These are phyloP conservation scores for Candida nanaspora DNA, from an alignment of 805 yeast genomes.

Conservation along the genomic window DNA sequence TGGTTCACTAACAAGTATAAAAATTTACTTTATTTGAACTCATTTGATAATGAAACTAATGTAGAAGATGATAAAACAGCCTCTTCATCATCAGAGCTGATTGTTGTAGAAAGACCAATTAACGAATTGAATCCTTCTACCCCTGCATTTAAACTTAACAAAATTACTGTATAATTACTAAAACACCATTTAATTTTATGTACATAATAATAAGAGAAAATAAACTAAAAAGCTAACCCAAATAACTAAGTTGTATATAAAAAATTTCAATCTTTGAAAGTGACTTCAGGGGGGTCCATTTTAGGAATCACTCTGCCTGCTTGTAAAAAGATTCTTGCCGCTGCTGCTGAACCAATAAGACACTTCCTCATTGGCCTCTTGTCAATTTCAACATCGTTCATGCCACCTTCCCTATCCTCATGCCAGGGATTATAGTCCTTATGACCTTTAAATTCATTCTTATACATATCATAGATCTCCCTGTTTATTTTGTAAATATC, in stretches of 20 bases:
- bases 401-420: slow-evolving; percentile 44
- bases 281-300: slow-evolving; percentile 16
- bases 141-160: slow-evolving; percentile 60
- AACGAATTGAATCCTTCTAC: slow-evolving; percentile 41
- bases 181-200: neutral
- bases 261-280: neutral
- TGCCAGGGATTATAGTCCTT: slow-evolving; percentile 42
- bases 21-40: slow-evolving; percentile 58
- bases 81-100: slow-evolving; percentile 21
- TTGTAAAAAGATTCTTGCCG: slow-evolving; percentile 64
- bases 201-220: neutral
- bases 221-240: neutral
- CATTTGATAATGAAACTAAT: slow-evolving; percentile 23
- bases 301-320: slow-evolving; percentile 50
- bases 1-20: slow-evolving; percentile 74
- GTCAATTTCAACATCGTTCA: slow-evolving; percentile 21
- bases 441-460: slow-evolving; percentile 46
- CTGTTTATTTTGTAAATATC: slow-evolving; percentile 49
- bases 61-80: neutral
- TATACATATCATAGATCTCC: slow-evolving; percentile 44
- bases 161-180: slow-evolving; percentile 31
- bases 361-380: slow-evolving; percentile 29
- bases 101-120: slow-evolving; percentile 73
- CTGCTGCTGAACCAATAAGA: slow-evolving; percentile 57
- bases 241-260: neutral